These are phyloP conservation scores for Claviceps pazoutovae DNA, from an alignment of 2,329 filamentous ascomycete genomes.

Conservation along the genomic window DNA sequence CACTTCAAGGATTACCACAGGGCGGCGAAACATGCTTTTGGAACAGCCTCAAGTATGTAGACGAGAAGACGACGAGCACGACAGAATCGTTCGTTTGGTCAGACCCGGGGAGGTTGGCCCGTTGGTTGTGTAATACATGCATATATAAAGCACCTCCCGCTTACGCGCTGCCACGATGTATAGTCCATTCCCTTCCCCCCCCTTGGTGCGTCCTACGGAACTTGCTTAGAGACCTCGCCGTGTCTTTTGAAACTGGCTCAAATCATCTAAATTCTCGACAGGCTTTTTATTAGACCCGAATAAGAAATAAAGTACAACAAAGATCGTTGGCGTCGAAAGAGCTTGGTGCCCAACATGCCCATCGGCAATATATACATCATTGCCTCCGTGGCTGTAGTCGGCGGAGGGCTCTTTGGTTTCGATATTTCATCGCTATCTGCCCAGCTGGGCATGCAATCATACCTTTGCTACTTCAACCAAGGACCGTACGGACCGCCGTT, in stretches of 20 bases:
- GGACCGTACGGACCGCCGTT: slow-evolving; percentile 19
- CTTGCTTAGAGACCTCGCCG: neutral
- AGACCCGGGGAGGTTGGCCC: neutral
- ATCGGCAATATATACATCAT: slow-evolving; percentile 24
- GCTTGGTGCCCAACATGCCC: slow-evolving; percentile 10
- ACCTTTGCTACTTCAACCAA: slow-evolving; percentile 25
- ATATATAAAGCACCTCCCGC: neutral
- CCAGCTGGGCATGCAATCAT: slow-evolving; percentile 21
- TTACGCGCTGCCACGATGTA: neutral
- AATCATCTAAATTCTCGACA: too few relatives aligned
- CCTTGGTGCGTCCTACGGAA: neutral
- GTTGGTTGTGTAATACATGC: neutral
- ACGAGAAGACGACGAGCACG: neutral
- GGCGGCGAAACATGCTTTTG: neutral
- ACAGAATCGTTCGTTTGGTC: too few relatives aligned
- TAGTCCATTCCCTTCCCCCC: neutral
- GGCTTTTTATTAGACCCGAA: neutral
- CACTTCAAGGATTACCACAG: neutral
- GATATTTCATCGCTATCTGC: slow-evolving; percentile 49
- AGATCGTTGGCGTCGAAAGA: neutral
- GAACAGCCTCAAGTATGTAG: neutral
- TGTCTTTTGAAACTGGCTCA: neutral
- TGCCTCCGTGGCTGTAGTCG: slow-evolving; percentile 22
- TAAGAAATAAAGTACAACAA: neutral
- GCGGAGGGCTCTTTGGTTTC: slow-evolving; percentile 45